A percentile compares a stretch with the other conserved stretches of the same genome.
Conservation (phyloP, 1,284 basidiomycete species). For the Fomitopsis palustris region DNA sequence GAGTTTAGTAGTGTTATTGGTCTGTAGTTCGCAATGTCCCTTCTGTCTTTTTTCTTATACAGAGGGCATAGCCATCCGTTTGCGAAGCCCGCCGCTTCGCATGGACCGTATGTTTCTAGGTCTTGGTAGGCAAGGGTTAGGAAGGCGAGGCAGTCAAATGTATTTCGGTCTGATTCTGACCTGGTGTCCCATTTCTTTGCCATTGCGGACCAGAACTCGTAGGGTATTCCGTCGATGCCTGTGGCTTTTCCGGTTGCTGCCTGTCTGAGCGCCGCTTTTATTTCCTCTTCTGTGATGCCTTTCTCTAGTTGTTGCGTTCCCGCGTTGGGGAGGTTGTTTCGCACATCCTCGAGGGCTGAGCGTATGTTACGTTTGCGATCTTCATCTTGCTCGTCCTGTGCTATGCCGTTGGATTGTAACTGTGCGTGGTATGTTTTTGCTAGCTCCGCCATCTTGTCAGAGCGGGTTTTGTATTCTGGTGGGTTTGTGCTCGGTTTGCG, state of each 20-base stretch:
- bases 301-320: neutral
- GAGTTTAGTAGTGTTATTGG: conserved; percentile 32
- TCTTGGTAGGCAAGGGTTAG: conserved; percentile 6
- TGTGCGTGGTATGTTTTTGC: neutral
- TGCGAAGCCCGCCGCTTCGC: conserved; percentile 14
- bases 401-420: neutral
- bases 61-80: conserved; percentile 32
- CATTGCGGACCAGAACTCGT: conserved; percentile 20
- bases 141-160: neutral
- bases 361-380: neutral
- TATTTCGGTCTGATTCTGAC: neutral
- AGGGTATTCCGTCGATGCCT: conserved; percentile 17
- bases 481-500: neutral
- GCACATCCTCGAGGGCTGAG: neutral
- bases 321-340: neutral
- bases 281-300: no score
- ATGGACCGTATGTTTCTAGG: conserved; percentile 14
- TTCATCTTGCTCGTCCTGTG: neutral
- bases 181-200: neutral
- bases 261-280: neutral
- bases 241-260: conserved; percentile 9
- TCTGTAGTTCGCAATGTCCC: conserved; percentile 27
- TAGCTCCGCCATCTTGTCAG: neutral
- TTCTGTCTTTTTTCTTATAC: conserved; percentile 30
- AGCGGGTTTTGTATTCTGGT: neutral